Percentiles rank a stretch among this genome's conserved stretches.
Evolutionary conservation across 495 filamentous ascomycete genomes (phyloP).

Genomic region (Daldinia decipiens): DNA sequence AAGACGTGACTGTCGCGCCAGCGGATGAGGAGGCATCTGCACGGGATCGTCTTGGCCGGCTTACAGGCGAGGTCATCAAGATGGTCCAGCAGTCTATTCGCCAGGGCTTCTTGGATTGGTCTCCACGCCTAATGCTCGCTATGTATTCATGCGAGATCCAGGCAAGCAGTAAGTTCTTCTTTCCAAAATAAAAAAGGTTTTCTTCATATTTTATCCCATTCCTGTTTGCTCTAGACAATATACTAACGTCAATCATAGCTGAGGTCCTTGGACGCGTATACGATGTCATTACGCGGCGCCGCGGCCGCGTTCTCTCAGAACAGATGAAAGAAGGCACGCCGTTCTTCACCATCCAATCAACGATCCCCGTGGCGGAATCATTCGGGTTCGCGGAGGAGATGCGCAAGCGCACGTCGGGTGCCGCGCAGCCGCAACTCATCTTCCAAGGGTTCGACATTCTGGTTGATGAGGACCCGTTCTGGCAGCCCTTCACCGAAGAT

Average conservation of each 20-base stretch:
- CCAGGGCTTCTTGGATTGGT: conserved; percentile 94
- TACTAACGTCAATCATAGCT: conserved; percentile 59
- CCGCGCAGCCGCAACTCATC: conserved; percentile 89
- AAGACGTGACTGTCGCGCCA: conserved; percentile 73
- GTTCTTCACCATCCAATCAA: conserved; percentile 90
- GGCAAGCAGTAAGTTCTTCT: conserved; percentile 75
- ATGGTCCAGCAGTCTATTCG: conserved; percentile 85
- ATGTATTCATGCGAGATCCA: conserved; percentile 99
- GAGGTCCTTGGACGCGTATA: conserved; percentile 97
- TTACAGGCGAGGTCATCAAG: conserved; percentile 92
- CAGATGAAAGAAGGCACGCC: conserved; percentile 93
- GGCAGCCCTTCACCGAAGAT: conserved; percentile 96
- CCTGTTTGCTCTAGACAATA: background rate
- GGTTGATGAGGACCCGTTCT: conserved; percentile 89
- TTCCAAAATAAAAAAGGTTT: too few species aligned
- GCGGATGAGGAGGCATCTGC: conserved; percentile 66
- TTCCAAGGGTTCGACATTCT: conserved; percentile 92
- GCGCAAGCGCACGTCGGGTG: conserved; percentile 89
- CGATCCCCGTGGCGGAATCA: conserved; percentile 90
- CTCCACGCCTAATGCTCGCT: conserved; percentile 89
- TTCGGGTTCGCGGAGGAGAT: conserved; percentile 98
- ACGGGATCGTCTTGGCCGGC: conserved; percentile 75
- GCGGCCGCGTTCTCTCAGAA: conserved; percentile 89
- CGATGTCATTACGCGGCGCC: conserved; percentile 88
- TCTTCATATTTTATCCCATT: background rate